Base-by-base conservation (phyloP, 257 asterid species). In the Thymus quinquecostatus region DNA sequence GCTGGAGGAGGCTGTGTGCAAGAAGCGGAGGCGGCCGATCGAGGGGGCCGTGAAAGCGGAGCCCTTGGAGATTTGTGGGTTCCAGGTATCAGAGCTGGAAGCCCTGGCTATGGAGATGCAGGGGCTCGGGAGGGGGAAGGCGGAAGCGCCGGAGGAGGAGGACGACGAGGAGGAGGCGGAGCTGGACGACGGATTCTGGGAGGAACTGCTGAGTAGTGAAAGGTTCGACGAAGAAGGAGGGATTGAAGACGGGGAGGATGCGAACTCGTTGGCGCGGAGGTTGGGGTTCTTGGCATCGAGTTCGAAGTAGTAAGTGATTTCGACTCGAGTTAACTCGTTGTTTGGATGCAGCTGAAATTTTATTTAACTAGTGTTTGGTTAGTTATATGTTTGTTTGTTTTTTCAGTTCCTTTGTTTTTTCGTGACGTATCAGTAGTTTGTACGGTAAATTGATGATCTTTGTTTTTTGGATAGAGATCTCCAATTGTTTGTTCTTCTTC, bases 21-120 rank as follows among this genome's bases (percentile, higher is more conserved):
- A 84, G 75, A 92, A 90, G 74, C 68, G 97, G 36, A 73, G 78
- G 10, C 72, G 93, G 53, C 88, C 89, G 1, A 87, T 92, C 34
- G 92, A 86, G 54, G 80, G 54, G 0, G 87, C 86, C 2, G 29
- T 5, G 14, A 92, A 92, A 72, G 64, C 64, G 0, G 96, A 92
- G 77, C 86, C 88, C 9, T 10, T 75, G 68, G 96, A 87, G 5
- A 75, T 68, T 27, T 44, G 45, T 27, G 86, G 81, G 14, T 75
- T 43, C 29, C 82, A 84, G 28, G 85, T 87, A 34, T 85, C 95
- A 4, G 97, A 92, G 66, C 83, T 92, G 8, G 98, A 92, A 81
- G 91, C 87, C 2, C 82, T 92, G 1, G 95, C 98, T 0, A 36
- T 92, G 56, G 98, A 92, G 81, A 92, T 92, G 85, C 98, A 92